Percentiles rank a stretch among this genome's conserved stretches.
phyloP scores from a whole-genome alignment of 768 basidiomycete species.

The Pisolithus orientalis region DNA sequence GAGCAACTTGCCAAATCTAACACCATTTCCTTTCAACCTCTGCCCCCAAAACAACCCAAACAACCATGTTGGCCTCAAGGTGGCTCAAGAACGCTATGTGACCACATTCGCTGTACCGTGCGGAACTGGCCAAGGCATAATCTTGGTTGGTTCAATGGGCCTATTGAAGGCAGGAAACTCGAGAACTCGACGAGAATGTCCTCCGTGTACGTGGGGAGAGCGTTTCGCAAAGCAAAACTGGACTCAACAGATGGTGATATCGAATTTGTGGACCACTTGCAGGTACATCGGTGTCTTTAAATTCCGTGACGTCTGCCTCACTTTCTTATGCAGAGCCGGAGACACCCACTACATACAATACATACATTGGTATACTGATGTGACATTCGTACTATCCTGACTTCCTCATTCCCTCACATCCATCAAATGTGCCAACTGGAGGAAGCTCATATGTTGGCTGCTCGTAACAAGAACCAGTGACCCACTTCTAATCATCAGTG shows the following conservation, averaged over 20 bases:
- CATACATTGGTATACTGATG: no score
- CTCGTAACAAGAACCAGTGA: no score
- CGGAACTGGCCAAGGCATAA: slow-evolving; percentile 47
- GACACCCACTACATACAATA: no score
- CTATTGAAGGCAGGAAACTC: slow-evolving; percentile 62
- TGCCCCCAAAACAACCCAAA: slow-evolving; percentile 4
- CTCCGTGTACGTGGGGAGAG: slow-evolving; percentile 73
- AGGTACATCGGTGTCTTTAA: no score
- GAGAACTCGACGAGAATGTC: slow-evolving; percentile 81
- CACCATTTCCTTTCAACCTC: slow-evolving; percentile 11
- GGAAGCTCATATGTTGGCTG: no score
- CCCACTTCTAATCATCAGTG: no score
- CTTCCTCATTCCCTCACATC: no score
- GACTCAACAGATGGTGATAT: slow-evolving; percentile 43
- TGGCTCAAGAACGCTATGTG: slow-evolving; percentile 40
- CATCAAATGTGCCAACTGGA: no score
- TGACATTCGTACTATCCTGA: no score
- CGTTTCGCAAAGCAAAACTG: slow-evolving; percentile 47
- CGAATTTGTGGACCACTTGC: slow-evolving; percentile 39
- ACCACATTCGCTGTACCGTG: slow-evolving; percentile 38
- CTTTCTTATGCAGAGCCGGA: no score
- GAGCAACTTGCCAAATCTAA: no score
- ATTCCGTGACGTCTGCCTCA: no score
- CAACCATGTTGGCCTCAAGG: slow-evolving; percentile 41
- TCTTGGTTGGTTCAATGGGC: slow-evolving; percentile 87